Evolutionary conservation across 768 basidiomycete species (phyloP), one percentile per base, ranked within the genome.

Genomic region (Lenzites betulinus): DNA sequence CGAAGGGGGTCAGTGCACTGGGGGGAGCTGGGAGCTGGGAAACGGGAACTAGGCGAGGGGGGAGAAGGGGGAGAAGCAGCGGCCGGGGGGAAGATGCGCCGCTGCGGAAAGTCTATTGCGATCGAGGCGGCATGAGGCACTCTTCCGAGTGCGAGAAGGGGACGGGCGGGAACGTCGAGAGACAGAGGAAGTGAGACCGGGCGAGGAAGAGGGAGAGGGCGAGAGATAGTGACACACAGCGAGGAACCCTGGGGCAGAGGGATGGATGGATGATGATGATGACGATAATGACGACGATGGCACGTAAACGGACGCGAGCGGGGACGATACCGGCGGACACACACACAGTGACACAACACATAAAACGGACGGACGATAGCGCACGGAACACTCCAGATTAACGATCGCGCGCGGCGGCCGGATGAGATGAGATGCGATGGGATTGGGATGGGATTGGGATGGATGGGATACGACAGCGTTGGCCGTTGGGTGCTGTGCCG

Each of bases 81-180:
- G 18, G 52, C 38, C 22, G 51, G 41, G 50, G 42, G 33, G 20
- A 35, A 23, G 46, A 47, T 52, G 43, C 23, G 39, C 16, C 12
- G 54, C 60, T 55, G 60, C 54, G 54, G 54, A 25, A 35, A 42
- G 48, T 42, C 35, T 44, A 55, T 61, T 61, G 38, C 49, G 60
- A 61, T 61, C 60, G 60, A 54, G 60, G 25, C 47, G 42, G 49
- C 60, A 61, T 51, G 60, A 43, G 60, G 60, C 30, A 33, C 30
- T 33, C 30, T 33, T 33, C 47, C 20, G 11, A 30, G 20, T 3
- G 50, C 11, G 52, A 28, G 16, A 30, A 26, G 36, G 36, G 22
- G 20, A 11, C n/a, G 20, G 18, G 20, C n/a, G 7, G 11, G 16
- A 15, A 20, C 35, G 51, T 7, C 5, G 15, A 52, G 20, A 25